These are phyloP conservation scores for Boletus vinaceobasis DNA, from an alignment of 768 basidiomycete genomes.

Conservation along the genomic window DNA sequence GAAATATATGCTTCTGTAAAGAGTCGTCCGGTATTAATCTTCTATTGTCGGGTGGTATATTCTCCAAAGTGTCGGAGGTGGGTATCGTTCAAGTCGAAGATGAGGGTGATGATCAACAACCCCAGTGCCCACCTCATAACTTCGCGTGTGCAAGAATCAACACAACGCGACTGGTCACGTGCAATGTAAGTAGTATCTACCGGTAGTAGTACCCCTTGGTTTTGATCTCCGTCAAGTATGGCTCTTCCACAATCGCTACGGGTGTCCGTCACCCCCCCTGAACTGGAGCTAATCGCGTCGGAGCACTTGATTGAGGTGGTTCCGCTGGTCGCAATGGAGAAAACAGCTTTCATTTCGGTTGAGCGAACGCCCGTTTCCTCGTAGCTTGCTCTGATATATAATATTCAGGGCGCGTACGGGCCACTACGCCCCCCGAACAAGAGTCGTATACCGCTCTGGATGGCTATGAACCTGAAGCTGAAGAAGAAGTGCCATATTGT, in stretches of 20 bases:
- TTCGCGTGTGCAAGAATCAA: conserved; percentile 10
- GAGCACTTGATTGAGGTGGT: conserved; percentile 84
- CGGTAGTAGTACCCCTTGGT: not conserved
- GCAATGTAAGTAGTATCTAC: not conserved
- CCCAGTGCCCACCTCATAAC: not conserved
- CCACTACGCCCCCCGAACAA: conserved; percentile 87
- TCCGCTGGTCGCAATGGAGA: conserved; percentile 87
- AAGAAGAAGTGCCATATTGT: conserved; percentile 95
- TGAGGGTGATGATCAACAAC: not conserved
- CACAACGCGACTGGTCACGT: conserved; percentile 22
- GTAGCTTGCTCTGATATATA: conserved; percentile 5
- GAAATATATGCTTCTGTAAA: not conserved
- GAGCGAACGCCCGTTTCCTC: conserved; percentile 32
- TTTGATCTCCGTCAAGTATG: conserved; percentile 36
- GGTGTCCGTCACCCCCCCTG: conserved; percentile 72
- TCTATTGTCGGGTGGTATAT: not conserved
- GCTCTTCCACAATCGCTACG: conserved; percentile 72
- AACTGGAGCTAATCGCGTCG: conserved; percentile 85
- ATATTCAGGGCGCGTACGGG: conserved; percentile 79
- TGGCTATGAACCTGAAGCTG: conserved; percentile 88
- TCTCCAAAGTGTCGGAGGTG: not conserved
- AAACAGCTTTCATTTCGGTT: conserved; percentile 85
- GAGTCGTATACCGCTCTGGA: conserved; percentile 89
- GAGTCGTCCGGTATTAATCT: not conserved
- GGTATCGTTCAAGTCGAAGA: conserved; percentile 5